Evolutionary conservation across 1,284 basidiomycete genomes (phyloP), one percentile per base, ranked within the genome.

Genomic region (Microbotryum silenes-acaulis): DNA sequence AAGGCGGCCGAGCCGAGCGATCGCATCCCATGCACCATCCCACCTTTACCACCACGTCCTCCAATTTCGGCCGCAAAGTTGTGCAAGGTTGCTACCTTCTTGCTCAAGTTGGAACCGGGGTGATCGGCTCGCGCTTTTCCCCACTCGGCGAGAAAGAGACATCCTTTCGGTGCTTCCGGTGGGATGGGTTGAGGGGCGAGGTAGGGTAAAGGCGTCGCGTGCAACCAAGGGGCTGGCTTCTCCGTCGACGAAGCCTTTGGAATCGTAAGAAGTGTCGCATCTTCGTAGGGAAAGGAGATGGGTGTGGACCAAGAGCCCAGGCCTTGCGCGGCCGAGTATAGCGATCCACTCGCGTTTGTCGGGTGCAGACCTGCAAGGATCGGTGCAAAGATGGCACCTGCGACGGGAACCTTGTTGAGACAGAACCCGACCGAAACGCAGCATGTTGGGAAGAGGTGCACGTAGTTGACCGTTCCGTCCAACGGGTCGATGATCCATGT

Each of bases 401-500:
- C 72, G 5, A 72, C 64, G 10, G 72, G 70, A 20, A 64, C 42
- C 33, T 72, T 70, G 58, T 70, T 67, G 50, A 71, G 61, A 60
- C 69, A 69, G 53, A 72, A 67, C 4, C 69, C 70, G 33, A 72
- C 57, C 7, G 63, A 65, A 7, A 72, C 65, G 58, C 69, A 70
- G 59, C 65, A 70, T 1, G 62, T 61, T 14, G 69, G 64, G 37
- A 72, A 72, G 5, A 69, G 60, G 61, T 70, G 68, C 0, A 69
- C 66, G 48, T 67, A 72, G 53, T 69, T 70, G 59, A 72, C 67
- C 4, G 71, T 71, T 53, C 67, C 72, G 52, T 73, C 72, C 9
- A 73, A 58, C 6, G 72, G 72, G 44, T 73, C 72, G 21, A 73
- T 63, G 45, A 73, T 71, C 71, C 71, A 72, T 2, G 72, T 73